Evolutionary conservation across 192 early-diverging fungal genomes (phyloP).

Genomic region (Backusella australiensis): DNA sequence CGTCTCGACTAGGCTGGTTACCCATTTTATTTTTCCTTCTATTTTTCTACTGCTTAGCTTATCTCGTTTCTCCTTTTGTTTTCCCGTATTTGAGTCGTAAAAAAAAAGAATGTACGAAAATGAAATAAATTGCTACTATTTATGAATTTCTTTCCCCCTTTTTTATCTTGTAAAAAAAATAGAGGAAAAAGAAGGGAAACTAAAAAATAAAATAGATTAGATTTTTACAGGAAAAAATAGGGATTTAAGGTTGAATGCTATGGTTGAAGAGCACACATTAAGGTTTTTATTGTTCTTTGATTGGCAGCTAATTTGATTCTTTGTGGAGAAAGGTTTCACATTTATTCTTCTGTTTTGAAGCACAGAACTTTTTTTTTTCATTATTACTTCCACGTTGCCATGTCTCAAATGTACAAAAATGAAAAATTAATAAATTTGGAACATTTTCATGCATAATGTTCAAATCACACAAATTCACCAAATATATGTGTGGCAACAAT

Average conservation of each 20-base stretch:
- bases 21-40: constrained; percentile 11
- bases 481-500: not conserved
- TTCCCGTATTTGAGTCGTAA: not conserved
- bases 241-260: not conserved
- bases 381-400: not conserved
- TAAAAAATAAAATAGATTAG: not conserved
- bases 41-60: not conserved
- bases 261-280: not conserved
- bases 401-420: not conserved
- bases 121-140: not conserved
- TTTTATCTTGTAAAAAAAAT: not conserved
- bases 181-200: not conserved
- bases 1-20: constrained; percentile 20
- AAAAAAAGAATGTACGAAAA: not conserved
- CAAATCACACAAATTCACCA: not conserved
- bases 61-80: not conserved
- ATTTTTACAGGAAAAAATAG: not conserved
- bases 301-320: not conserved
- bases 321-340: not conserved
- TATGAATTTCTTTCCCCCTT: not conserved
- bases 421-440: not conserved
- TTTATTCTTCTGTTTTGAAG: not conserved
- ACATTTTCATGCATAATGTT: not conserved
- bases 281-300: not conserved
- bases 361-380: not conserved